A percentile compares a stretch with the other conserved stretches of the same genome.
phyloP scores from a whole-genome alignment of 2,329 filamentous ascomycete species.

The Graphium sp. region DNA sequence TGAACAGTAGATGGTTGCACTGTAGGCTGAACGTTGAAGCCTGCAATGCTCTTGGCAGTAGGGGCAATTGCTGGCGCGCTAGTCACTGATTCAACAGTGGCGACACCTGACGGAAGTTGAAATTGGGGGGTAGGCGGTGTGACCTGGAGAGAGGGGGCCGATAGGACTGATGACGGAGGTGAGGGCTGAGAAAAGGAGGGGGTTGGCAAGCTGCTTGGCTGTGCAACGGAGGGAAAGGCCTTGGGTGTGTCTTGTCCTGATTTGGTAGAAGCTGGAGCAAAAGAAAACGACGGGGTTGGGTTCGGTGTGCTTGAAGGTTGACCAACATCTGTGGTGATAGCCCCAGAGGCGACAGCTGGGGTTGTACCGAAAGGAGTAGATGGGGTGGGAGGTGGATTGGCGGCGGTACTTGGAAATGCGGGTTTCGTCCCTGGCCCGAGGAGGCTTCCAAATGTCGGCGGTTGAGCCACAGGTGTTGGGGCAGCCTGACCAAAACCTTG shows the following conservation, averaged over 20 bases:
- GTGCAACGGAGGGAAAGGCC: too few relatives aligned
- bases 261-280: background rate
- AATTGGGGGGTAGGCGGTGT: constrained; percentile 7
- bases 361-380: too few relatives aligned
- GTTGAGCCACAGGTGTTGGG: too few relatives aligned
- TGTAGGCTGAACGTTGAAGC: too few relatives aligned
- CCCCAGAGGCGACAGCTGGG: too few relatives aligned
- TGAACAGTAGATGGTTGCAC: too few relatives aligned
- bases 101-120: constrained; percentile 1
- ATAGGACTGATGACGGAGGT: background rate
- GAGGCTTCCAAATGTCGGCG: background rate
- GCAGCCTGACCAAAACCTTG: too few relatives aligned
- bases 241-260: background rate
- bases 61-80: constrained; percentile 2
- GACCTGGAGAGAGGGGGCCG: constrained; percentile 5
- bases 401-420: background rate
- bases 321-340: too few relatives aligned
- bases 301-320: background rate
- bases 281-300: background rate
- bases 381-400: constrained; percentile 1
- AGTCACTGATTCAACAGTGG: background rate
- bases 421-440: background rate
- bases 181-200: too few relatives aligned
- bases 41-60: too few relatives aligned
- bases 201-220: too few relatives aligned